Base-by-base conservation (phyloP, 208 protist genomes). In the Leptomonas pyrrhocoris region DNA sequence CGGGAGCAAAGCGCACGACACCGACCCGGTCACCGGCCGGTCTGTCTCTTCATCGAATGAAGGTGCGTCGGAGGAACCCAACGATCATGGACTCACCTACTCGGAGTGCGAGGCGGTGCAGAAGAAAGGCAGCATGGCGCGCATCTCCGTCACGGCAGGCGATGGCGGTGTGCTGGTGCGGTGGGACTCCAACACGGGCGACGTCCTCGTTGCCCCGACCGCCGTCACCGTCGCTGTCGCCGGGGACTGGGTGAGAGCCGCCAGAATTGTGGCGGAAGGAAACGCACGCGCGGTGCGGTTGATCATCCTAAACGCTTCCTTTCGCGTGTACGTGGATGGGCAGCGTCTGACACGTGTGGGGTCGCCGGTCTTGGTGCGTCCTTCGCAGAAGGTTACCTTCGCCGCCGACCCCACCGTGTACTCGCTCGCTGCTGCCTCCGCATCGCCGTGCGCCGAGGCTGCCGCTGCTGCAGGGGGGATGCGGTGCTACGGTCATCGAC, bases 281-380 rank as follows among this genome's bases (percentile, higher is more conserved):
- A 23, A 34, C 28, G 28, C 71, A 23, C 23, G 60, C 25, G 51
- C 55, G 48, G 62, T 69, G 60, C 71, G 65, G 30, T 28, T 76
- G 46, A 76, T 55, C 38, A 2, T 69, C 27, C 28, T 69, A 27
- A 16, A 25, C 16, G 27, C 34, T 0, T 21, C 38, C 13, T 46
- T 65, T 12, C 54, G 61, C 38, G 50, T 49, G 13, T 76, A 69
- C 62, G 48, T 76, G 45, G 71, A 76, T 48, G 63, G 71, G 1
- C 71, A 70, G 55, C 61, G 62, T 12, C 21, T 76, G 19, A 0
- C 48, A 28, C 71, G 71, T 4, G 21, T 63, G 13, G 27, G 46
- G 13, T 68, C 61, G n/a, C 71, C 71, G 0, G 62, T 76, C 27
- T 9, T 57, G 46, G 43, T 76, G 45, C 58, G 18, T 0, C 38